A percentile compares a stretch with the other conserved stretches of the same genome.
Evolutionary conservation across 306 rosid genomes (phyloP).

Genomic region (Glycine latifolia): DNA sequence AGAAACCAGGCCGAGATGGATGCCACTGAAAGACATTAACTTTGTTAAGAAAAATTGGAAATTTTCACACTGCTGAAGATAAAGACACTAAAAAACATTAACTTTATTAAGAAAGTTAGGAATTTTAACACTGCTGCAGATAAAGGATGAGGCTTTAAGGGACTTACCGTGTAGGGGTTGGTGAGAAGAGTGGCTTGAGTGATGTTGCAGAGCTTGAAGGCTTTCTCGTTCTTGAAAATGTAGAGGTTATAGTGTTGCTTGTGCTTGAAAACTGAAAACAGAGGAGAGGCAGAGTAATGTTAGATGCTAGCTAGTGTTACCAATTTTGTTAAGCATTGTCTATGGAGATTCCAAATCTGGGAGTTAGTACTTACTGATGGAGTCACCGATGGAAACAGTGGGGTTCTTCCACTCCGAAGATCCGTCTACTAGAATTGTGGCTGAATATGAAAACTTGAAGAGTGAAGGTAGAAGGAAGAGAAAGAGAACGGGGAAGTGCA

Average conservation of each 20-base stretch:
- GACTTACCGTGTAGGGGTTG: slow-evolving; percentile 72
- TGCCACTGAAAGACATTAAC: slow-evolving; percentile 69
- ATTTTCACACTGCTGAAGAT: background rate
- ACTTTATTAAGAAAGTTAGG: slow-evolving; percentile 1
- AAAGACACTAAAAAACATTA: slow-evolving; percentile 56
- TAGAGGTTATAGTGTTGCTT: slow-evolving; percentile 74
- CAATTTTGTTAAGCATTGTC: background rate
- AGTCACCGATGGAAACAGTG: slow-evolving; percentile 77
- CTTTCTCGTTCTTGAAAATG: slow-evolving; percentile 87
- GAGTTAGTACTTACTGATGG: slow-evolving; percentile 66
- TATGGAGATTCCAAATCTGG: slow-evolving; percentile 17
- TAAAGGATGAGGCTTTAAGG: slow-evolving; percentile 37
- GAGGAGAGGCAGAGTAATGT: slow-evolving; percentile 25
- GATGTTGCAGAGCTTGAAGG: slow-evolving; percentile 80
- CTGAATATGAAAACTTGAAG: slow-evolving; percentile 62
- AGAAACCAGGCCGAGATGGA: slow-evolving; percentile 87
- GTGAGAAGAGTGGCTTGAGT: slow-evolving; percentile 78
- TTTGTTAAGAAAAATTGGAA: slow-evolving; percentile 23
- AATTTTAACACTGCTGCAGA: background rate
- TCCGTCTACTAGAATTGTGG: slow-evolving; percentile 77
- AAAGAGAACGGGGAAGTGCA: slow-evolving; percentile 58
- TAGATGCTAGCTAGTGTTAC: background rate
- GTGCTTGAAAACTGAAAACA: slow-evolving; percentile 77
- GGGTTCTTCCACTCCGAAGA: slow-evolving; percentile 84
- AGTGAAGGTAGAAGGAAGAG: slow-evolving; percentile 52